phyloP scores from a whole-genome alignment of 495 filamentous ascomycete genomes.

The Aspergillus leporis region DNA sequence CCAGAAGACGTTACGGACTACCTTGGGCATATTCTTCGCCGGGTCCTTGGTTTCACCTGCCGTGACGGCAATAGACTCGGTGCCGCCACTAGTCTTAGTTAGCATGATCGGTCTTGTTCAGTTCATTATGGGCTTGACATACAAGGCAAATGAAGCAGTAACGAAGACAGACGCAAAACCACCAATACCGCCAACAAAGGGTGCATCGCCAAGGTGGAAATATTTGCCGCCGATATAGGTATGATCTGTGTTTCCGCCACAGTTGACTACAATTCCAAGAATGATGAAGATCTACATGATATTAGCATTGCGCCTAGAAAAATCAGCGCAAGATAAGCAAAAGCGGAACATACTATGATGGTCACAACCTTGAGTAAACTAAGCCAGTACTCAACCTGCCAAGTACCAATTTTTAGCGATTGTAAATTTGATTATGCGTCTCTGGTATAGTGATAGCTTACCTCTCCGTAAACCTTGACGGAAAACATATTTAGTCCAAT shows the following conservation, averaged over 20 bases:
- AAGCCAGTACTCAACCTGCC: conserved; percentile 55
- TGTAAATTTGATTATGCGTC: not conserved
- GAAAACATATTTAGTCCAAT: conserved; percentile 51
- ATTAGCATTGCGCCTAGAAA: not conserved
- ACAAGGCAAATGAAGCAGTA: conserved; percentile 53
- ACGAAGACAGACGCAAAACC: conserved; percentile 56
- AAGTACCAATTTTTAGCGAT: conserved; percentile 6
- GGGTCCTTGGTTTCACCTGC: conserved; percentile 55
- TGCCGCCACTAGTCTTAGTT: conserved; percentile 45
- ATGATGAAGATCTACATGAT: conserved; percentile 50
- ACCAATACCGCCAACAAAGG: conserved; percentile 55
- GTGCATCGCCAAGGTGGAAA: conserved; percentile 48
- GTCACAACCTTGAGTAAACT: conserved; percentile 57
- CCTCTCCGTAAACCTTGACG: conserved; percentile 55
- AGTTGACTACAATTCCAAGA: conserved; percentile 52
- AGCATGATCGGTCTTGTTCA: conserved; percentile 1
- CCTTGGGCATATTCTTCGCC: conserved; percentile 46
- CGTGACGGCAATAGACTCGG: conserved; percentile 58
- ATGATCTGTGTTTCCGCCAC: conserved; percentile 46
- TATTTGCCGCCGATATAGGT: conserved; percentile 48
- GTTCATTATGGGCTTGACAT: conserved; percentile 12
- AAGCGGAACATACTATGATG: conserved; percentile 43
- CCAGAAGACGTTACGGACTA: conserved; percentile 55
- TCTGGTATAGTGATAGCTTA: conserved; percentile 19
- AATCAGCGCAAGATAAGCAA: not conserved